phyloP scores from a whole-genome alignment of 2,329 filamentous ascomycete species.

The Ceratocystis albifundus region DNA sequence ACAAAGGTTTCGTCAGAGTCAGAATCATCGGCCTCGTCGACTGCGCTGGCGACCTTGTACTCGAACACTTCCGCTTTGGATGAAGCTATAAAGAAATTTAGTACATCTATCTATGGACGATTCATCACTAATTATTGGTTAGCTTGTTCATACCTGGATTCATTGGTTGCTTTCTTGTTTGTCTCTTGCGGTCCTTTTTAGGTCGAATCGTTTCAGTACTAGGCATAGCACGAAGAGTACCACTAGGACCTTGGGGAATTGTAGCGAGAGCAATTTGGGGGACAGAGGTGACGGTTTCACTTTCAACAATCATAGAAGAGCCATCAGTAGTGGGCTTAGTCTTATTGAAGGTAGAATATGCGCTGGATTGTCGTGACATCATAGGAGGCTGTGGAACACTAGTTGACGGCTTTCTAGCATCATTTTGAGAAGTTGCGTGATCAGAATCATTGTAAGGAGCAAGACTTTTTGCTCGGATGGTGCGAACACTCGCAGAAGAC shows the following conservation, averaged over 20 bases:
- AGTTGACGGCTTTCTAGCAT: constrained; percentile 35
- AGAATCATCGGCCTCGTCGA: constrained; percentile 90
- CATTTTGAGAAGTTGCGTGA: constrained; percentile 42
- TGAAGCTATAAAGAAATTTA: constrained; percentile 45
- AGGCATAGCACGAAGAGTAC: constrained; percentile 71
- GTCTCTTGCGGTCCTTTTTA: constrained; percentile 82
- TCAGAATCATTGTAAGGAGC: constrained; percentile 45
- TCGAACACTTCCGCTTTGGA: constrained; percentile 98
- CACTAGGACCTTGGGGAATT: constrained; percentile 34
- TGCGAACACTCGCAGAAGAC: constrained; percentile 13
- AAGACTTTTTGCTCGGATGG: constrained; percentile 10
- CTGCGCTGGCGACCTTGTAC: constrained; percentile 87
- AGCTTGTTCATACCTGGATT: constrained; percentile 61
- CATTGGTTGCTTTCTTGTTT: constrained; percentile 63
- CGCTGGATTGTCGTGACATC: constrained; percentile 54
- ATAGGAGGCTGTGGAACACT: constrained; percentile 36
- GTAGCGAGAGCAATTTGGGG: constrained; percentile 70
- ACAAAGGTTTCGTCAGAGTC: constrained; percentile 98
- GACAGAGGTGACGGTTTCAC: constrained; percentile 85
- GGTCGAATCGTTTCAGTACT: constrained; percentile 95
- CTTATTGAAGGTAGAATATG: constrained; percentile 53
- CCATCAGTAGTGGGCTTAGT: constrained; percentile 62
- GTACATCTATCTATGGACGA: not conserved
- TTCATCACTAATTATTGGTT: not conserved
- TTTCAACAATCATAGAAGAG: constrained; percentile 93